Evolutionary conservation across 148 eudicot genomes (phyloP).

Genomic region (Rhododendron mucronatum): DNA sequence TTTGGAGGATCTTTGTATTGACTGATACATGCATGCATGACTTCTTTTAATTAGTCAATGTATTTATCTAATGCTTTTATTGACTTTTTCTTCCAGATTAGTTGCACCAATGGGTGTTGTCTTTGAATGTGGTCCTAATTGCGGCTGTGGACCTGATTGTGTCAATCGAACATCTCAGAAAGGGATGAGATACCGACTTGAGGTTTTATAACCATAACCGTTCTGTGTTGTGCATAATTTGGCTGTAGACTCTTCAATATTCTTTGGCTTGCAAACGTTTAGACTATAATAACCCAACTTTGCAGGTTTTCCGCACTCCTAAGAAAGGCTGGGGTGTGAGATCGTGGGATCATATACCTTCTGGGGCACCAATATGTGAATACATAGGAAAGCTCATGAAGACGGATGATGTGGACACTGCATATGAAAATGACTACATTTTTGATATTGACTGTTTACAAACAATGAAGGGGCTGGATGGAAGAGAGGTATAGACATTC

Average conservation of each 20-base stretch:
- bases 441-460: conserved; percentile 77
- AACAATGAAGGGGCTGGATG: conserved; percentile 72
- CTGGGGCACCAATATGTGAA: conserved; percentile 73
- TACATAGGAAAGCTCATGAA: conserved; percentile 62
- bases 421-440: conserved; percentile 43
- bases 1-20: neutral
- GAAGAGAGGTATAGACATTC: conserved; percentile 57
- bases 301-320: conserved; percentile 75
- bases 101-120: conserved; percentile 83
- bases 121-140: conserved; percentile 88
- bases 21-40: neutral
- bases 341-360: conserved; percentile 75
- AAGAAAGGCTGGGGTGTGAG: conserved; percentile 89
- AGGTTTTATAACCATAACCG: conserved; percentile 38
- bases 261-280: neutral
- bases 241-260: neutral
- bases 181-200: conserved; percentile 64
- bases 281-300: neutral
- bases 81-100: conserved; percentile 37
- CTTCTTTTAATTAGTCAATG: neutral
- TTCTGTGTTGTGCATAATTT: neutral
- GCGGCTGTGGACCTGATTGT: conserved; percentile 76
- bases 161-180: conserved; percentile 71
- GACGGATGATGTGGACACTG: conserved; percentile 48
- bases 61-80: neutral